phyloP scores from a whole-genome alignment of 73 alveolate species.

The Halteria grandinella region DNA sequence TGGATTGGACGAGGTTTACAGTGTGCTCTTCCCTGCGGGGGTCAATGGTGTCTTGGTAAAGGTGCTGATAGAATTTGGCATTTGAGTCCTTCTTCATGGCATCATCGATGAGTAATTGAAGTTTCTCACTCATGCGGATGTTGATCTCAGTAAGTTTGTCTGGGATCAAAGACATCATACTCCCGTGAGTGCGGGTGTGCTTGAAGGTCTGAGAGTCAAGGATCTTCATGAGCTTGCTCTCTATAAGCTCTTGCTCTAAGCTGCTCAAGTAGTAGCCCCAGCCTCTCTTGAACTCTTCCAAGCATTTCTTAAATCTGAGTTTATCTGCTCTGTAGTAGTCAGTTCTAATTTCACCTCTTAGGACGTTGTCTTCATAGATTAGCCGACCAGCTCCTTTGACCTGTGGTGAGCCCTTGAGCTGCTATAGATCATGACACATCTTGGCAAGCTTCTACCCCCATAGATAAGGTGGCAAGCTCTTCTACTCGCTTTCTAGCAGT shows the following conservation, averaged over 20 bases:
- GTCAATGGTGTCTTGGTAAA: constrained; percentile 17
- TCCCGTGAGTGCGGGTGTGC: constrained; percentile 10
- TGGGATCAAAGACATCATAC: constrained; percentile 45
- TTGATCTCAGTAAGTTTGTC: constrained; percentile 45
- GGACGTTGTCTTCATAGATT: constrained; percentile 10
- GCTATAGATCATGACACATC: constrained; percentile 28
- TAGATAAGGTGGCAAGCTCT: constrained; percentile 48
- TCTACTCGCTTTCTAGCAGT: neutral
- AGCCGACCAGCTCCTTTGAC: constrained; percentile 22
- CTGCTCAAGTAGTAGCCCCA: constrained; percentile 54
- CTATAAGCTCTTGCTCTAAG: constrained; percentile 39
- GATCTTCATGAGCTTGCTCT: constrained; percentile 3
- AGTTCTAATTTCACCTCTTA: constrained; percentile 25
- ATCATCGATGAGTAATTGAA: constrained; percentile 21
- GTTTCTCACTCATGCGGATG: constrained; percentile 43
- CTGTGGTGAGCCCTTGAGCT: neutral
- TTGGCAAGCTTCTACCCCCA: constrained; percentile 54
- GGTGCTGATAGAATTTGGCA: constrained; percentile 41
- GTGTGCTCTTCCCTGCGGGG: neutral
- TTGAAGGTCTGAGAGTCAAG: constrained; percentile 43
- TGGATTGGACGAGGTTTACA: neutral
- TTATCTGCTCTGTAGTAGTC: constrained; percentile 30
- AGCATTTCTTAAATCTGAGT: constrained; percentile 1
- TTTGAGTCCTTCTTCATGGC: constrained; percentile 23
- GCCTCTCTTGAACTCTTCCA: constrained; percentile 48